These are phyloP conservation scores for Boeremia lycopersici DNA, from an alignment of 2,329 filamentous ascomycete species.

Conservation along the genomic window DNA sequence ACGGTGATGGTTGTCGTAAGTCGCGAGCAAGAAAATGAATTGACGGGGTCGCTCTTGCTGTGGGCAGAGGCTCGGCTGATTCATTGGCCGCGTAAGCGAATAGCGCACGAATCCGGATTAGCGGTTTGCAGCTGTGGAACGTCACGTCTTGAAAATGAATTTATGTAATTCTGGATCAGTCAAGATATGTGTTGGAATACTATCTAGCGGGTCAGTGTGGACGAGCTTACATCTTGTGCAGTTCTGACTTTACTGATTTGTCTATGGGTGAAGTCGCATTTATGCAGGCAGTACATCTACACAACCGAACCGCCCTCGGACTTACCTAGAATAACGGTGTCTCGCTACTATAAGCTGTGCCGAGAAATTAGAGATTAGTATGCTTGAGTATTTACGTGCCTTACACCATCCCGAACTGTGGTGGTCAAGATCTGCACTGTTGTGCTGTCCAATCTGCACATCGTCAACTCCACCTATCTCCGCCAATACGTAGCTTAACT, in stretches of 20 bases:
- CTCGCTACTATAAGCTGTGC: no score
- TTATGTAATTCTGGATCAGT: no score
- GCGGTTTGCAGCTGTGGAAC: not conserved
- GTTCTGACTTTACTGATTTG: not conserved
- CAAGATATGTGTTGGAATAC: no score
- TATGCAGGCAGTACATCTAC: slow-evolving; percentile 2
- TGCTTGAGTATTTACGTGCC: no score
- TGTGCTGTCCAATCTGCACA: not conserved
- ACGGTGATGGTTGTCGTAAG: slow-evolving; percentile 37
- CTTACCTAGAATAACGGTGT: not conserved
- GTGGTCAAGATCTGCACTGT: not conserved
- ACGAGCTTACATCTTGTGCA: not conserved
- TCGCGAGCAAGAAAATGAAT: slow-evolving; percentile 22
- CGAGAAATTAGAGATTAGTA: no score
- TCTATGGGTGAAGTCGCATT: not conserved
- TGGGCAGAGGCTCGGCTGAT: slow-evolving; percentile 2
- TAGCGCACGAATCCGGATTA: not conserved
- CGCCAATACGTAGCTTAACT: not conserved
- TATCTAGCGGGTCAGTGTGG: no score
- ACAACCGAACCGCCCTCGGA: not conserved
- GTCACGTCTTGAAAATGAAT: not conserved
- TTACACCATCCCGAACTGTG: no score
- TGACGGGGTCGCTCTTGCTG: slow-evolving; percentile 14
- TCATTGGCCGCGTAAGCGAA: not conserved
- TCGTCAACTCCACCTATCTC: not conserved